Evolutionary conservation across 441 rosid genomes (phyloP), one percentile per base, ranked within the genome.

Genomic region (Hura crepitans): DNA sequence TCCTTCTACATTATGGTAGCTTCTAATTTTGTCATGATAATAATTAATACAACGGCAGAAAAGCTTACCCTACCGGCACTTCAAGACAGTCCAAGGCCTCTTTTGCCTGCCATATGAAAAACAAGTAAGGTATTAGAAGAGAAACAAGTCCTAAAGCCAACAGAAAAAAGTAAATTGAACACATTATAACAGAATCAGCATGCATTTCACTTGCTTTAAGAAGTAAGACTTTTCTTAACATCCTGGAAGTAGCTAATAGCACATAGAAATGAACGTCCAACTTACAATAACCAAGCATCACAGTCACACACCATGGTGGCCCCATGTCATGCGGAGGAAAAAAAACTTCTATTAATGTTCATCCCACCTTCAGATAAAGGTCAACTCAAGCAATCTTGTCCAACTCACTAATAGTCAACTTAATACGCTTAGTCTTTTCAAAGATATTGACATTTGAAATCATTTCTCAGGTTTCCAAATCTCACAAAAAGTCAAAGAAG

Each of bases 51-150:
- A 18, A 37, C 1, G 14, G n/a, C 0, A 31, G 23, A 55, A 63
- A 17, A 54, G 70, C 73, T 77, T 76, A 92, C 96, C 94, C 97
- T 45, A 92, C 86, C 2, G 96, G 96, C 69, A 92, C 96, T 82
- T 89, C 92, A 75, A 92, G 94, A 76, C 78, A 80, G 62, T 84
- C 84, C 74, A 85, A 28, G 58, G 96, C 96, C 84, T 88, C 77
- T 72, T 84, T 85, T 70, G 96, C 96, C 97, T 89, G 75, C 68
- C 58, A 66, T 18, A 68, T 28, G 20, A 62, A 37, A 66, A 43
- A 60, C 35, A 46, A 39, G 45, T 1, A 23, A 60, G 15, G 28
- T 28, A 55, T 50, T 18, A 13, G 15, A 45, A 69, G 37, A 37
- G 14, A 55, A 54, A 18, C 22, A 60, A 53, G 28, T 58, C 30